Evolutionary conservation across 1,284 basidiomycete genomes (phyloP), one percentile per base, ranked within the genome.

Genomic region (Butyriboletus appendiculatus): DNA sequence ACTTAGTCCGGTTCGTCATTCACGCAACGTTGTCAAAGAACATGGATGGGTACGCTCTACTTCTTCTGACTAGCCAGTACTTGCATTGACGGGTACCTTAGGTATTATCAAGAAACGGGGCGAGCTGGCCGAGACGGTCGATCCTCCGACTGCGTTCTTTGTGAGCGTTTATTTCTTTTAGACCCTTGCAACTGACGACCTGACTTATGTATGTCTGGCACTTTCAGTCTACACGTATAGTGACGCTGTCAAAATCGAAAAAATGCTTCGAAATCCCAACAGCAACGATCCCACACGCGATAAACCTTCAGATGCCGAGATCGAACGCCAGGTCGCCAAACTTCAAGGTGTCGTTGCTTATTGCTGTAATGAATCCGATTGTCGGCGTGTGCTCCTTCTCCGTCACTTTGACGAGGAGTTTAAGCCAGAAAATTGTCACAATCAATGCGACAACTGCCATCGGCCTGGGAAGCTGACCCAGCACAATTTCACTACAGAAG

Each of bases 71-170:
- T 34, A 11, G 15, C 18, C 2, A 0, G n/a, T 26, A 26, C 35
- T 45, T 57, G 26, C 10, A 47, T 59, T 58, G 30, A 57, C 30
- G 4, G 11, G 49, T 6, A n/a, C 33, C 2, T 35, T 49, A 82
- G 82, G 7, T 89, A 91, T 65, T 90, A 90, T 63, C 90, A 94
- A 73, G 92, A 94, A 69, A 94, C 92, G 0, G 92, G 92, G 9
- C 81, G 92, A 51, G 92, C 92, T 4, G 92, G 92, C 4, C 78
- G 92, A 58, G 92, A 94, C 64, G 90, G 90, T 14, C 72, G 80
- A 53, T 71, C 75, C 5, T 82, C 88, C 0, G 76, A 77, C 40
- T 91, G 88, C 60, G 69, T 90, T 26, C 73, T 89, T 1, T 90
- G 77, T 77, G 61, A 55, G 75, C 57, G 33, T 39, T 45, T 39